Percentiles rank a stretch among this genome's conserved stretches.
Conservation (phyloP, 257 asterid species). For the Lithospermum erythrorhizon region DNA sequence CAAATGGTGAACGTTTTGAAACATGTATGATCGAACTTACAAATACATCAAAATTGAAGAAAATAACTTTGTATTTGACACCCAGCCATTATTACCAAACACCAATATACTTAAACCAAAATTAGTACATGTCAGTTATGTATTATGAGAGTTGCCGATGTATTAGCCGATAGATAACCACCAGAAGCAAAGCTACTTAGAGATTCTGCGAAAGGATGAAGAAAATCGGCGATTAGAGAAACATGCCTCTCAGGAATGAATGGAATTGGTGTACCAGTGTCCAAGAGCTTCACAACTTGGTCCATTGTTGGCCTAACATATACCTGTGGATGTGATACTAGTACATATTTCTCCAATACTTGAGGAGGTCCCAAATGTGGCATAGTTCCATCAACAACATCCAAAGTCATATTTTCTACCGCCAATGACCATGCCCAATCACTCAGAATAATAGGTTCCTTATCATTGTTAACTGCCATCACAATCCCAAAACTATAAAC, state of each 20-base stretch:
- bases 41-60: no score
- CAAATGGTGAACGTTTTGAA: no score
- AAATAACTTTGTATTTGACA: no score
- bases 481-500: slow-evolving; percentile 86
- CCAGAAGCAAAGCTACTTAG: slow-evolving; percentile 63
- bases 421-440: slow-evolving; percentile 96
- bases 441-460: slow-evolving; percentile 47
- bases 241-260: slow-evolving; percentile 71
- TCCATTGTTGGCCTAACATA: slow-evolving; percentile 92
- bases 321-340: slow-evolving; percentile 78
- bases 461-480: slow-evolving; percentile 32
- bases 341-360: slow-evolving; percentile 66
- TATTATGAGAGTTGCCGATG: no score
- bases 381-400: slow-evolving; percentile 51
- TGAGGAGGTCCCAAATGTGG: slow-evolving; percentile 46
- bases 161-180: no score
- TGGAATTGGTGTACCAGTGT: slow-evolving; percentile 55
- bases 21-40: no score
- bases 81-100: no score
- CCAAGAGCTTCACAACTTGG: slow-evolving; percentile 76
- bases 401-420: slow-evolving; percentile 48
- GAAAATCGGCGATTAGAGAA: slow-evolving; percentile 56
- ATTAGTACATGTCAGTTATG: no score
- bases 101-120: no score
- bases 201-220: slow-evolving; percentile 63